Evolutionary conservation across 768 basidiomycete genomes (phyloP).

Genomic region (Amanita rubescens): DNA sequence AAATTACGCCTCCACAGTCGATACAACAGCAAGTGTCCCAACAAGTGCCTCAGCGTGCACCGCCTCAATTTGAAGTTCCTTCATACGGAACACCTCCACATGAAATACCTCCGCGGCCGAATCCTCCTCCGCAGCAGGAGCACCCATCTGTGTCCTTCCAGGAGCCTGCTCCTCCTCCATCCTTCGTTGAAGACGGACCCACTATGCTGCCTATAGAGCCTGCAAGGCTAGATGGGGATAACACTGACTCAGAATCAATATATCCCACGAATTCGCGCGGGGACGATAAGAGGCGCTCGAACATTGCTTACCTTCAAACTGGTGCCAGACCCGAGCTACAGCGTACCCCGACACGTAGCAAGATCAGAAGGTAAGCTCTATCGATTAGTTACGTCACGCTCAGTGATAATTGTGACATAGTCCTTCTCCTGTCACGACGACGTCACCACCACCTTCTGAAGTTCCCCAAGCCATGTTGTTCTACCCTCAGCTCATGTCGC

Average conservation of each 20-base stretch:
- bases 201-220: slow-evolving; percentile 60
- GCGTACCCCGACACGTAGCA: slow-evolving; percentile 19
- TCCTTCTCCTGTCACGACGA: slow-evolving; percentile 60
- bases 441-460: slow-evolving; percentile 57
- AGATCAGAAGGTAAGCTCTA: slow-evolving; percentile 16
- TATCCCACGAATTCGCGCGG: slow-evolving; percentile 18
- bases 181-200: slow-evolving; percentile 27
- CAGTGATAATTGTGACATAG: slow-evolving; percentile 11
- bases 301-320: slow-evolving; percentile 7
- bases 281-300: slow-evolving; percentile 16
- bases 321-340: slow-evolving; percentile 5
- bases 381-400: not conserved
- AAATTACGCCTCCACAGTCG: not conserved
- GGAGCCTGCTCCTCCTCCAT: slow-evolving; percentile 26
- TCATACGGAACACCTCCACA: not conserved
- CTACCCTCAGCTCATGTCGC: slow-evolving; percentile 72
- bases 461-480: slow-evolving; percentile 41
- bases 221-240: slow-evolving; percentile 41
- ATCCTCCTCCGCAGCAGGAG: not conserved
- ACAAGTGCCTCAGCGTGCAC: not conserved
- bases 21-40: no score
- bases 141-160: slow-evolving; percentile 15
- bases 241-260: slow-evolving; percentile 38
- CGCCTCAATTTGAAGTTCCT: not conserved
- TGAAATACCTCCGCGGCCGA: not conserved